Conservation (phyloP, 495 filamentous ascomycete species). For the Bacidia gigantensis region DNA sequence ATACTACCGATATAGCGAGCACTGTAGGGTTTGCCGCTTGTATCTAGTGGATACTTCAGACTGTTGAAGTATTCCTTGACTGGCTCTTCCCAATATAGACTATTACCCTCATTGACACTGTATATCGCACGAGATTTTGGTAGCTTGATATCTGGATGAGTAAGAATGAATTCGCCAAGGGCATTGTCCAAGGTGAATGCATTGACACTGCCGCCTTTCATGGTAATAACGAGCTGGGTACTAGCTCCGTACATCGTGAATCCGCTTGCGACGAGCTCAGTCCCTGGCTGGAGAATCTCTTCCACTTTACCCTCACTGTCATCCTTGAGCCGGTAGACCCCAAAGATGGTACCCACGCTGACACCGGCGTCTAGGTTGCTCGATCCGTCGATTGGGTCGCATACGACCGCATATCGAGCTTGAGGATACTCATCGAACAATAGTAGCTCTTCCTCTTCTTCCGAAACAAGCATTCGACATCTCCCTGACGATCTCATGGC, state of each 20-base stretch:
- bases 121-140: constrained; percentile 75
- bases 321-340: constrained; percentile 73
- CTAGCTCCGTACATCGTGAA: constrained; percentile 99
- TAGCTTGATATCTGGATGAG: constrained; percentile 86
- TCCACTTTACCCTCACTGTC: constrained; percentile 48
- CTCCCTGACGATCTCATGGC: constrained; percentile 87
- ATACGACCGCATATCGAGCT: constrained; percentile 89
- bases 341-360: constrained; percentile 96
- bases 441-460: constrained; percentile 89
- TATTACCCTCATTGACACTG: constrained; percentile 97
- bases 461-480: constrained; percentile 80
- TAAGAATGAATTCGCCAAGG: constrained; percentile 95
- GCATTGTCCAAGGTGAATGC: constrained; percentile 95
- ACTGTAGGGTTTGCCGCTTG: constrained; percentile 78
- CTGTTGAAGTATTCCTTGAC: constrained; percentile 78
- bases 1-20: constrained; percentile 92
- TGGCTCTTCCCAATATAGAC: constrained; percentile 84
- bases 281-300: constrained; percentile 76
- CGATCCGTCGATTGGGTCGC: constrained; percentile 95
- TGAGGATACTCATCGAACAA: constrained; percentile 64
- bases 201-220: constrained; percentile 85
- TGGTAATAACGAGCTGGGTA: constrained; percentile 90
- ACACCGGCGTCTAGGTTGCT: constrained; percentile 97
- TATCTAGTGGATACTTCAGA: constrained; percentile 60
- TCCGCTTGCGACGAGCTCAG: constrained; percentile 79